phyloP scores from a whole-genome alignment of 345 rosid genomes.

The Populus tremula region DNA sequence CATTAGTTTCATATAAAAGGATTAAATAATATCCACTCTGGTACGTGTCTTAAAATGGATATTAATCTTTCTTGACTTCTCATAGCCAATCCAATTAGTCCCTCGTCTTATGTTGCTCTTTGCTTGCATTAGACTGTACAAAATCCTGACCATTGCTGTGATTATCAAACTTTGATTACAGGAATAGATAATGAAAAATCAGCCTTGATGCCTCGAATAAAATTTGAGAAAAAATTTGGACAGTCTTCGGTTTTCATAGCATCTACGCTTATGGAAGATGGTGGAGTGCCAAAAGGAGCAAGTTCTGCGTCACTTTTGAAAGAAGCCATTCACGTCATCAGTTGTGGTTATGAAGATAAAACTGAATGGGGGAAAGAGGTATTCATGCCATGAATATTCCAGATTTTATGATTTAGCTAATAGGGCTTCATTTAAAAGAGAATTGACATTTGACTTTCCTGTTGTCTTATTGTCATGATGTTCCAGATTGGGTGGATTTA shows the following conservation, averaged over 20 bases:
- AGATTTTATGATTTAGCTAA: not conserved
- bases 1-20: not conserved
- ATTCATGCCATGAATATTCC: constrained; percentile 1
- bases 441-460: not conserved
- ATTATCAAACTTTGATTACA: constrained; percentile 16
- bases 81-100: not conserved
- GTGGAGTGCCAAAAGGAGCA: constrained; percentile 50
- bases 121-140: not conserved
- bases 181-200: constrained; percentile 49
- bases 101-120: not conserved
- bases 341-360: constrained; percentile 72
- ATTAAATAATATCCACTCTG: not conserved
- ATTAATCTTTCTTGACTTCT: not conserved
- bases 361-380: constrained; percentile 76
- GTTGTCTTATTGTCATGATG: not conserved
- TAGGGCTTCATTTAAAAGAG: not conserved
- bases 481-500: constrained; percentile 70
- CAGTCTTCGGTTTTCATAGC: constrained; percentile 51
- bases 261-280: constrained; percentile 49
- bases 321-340: constrained; percentile 70
- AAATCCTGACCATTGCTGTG: constrained; percentile 1
- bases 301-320: constrained; percentile 53
- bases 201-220: constrained; percentile 37
- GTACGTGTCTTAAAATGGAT: not conserved
- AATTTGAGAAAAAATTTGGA: constrained; percentile 64